Percentiles rank a stretch among this genome's conserved stretches.
Evolutionary conservation across 2,329 filamentous ascomycete genomes (phyloP).

Genomic region (Beauveria brongniartii): DNA sequence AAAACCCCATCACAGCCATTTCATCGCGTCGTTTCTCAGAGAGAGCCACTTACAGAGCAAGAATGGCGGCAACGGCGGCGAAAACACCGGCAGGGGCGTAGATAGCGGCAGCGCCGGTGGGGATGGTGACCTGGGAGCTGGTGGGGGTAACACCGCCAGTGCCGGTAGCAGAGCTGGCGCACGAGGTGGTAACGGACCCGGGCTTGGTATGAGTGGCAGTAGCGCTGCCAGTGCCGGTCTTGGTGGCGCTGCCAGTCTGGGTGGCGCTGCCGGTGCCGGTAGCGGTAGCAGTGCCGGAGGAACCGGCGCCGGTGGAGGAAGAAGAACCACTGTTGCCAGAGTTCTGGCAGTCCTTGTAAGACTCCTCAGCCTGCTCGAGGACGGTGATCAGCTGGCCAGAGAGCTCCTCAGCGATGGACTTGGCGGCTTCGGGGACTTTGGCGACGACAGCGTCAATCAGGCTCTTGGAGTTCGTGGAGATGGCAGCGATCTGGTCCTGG

Average conservation of each 20-base stretch:
- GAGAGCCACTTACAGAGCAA: slow-evolving; percentile 12
- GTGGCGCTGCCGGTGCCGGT: slow-evolving; percentile 5
- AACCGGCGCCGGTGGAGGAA: background rate
- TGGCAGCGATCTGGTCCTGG: slow-evolving; percentile 16
- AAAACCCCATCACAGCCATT: background rate
- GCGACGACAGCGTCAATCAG: slow-evolving; percentile 20
- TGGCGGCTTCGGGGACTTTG: slow-evolving; percentile 19
- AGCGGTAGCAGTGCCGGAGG: background rate
- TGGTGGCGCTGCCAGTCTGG: background rate
- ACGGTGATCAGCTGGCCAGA: slow-evolving; percentile 15
- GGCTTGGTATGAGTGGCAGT: background rate
- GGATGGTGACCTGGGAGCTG: slow-evolving; percentile 3
- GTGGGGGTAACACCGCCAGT: slow-evolving; percentile 12
- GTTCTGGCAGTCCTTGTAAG: slow-evolving; percentile 11
- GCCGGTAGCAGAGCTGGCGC: background rate
- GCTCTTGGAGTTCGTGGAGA: slow-evolving; percentile 15
- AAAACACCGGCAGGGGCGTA: slow-evolving; percentile 10
- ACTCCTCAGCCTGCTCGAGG: slow-evolving; percentile 6
- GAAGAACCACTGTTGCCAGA: background rate
- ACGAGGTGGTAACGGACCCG: background rate
- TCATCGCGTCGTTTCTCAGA: slow-evolving; percentile 6
- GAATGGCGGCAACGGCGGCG: slow-evolving; percentile 11
- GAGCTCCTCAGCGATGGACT: slow-evolving; percentile 18
- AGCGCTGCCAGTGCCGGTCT: background rate
- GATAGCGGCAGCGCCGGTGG: slow-evolving; percentile 1